Conservation (phyloP, 306 rosid genomes). For the Cyamopsis tetragonoloba region DNA sequence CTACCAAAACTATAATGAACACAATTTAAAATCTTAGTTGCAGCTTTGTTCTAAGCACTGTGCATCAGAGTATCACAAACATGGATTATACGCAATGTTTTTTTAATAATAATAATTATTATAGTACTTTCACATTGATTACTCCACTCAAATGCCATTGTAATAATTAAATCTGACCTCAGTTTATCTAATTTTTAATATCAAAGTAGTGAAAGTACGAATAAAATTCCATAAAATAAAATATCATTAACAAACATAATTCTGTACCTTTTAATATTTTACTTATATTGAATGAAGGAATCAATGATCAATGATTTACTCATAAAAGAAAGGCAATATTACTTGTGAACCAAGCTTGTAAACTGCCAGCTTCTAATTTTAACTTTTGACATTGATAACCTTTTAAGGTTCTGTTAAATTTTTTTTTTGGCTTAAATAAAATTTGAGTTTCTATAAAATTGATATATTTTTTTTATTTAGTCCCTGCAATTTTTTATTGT, state of each 20-base stretch:
- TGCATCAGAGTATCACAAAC: neutral
- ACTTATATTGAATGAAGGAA: too few species aligned
- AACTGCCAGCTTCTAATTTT: neutral
- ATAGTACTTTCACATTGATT: constrained; percentile 1
- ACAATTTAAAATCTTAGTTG: too few species aligned
- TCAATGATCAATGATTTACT: neutral
- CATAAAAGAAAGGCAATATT: neutral
- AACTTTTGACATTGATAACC: neutral
- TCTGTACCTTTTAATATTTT: too few species aligned
- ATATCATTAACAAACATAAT: too few species aligned
- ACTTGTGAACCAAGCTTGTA: neutral
- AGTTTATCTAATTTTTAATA: neutral
- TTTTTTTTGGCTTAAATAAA: too few species aligned
- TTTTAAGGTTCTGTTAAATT: too few species aligned
- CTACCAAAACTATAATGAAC: too few species aligned
- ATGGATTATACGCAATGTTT: neutral
- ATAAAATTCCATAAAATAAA: too few species aligned
- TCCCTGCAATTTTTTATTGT: too few species aligned
- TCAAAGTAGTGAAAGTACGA: too few species aligned
- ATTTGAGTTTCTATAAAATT: too few species aligned
- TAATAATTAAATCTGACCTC: neutral
- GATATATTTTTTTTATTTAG: too few species aligned
- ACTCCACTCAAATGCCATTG: neutral
- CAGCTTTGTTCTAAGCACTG: neutral
- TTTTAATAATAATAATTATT: neutral